A percentile compares a stretch with the other conserved stretches of the same genome.
Conservation (phyloP, 495 filamentous ascomycete species). For the Aspergillus panamensis region DNA sequence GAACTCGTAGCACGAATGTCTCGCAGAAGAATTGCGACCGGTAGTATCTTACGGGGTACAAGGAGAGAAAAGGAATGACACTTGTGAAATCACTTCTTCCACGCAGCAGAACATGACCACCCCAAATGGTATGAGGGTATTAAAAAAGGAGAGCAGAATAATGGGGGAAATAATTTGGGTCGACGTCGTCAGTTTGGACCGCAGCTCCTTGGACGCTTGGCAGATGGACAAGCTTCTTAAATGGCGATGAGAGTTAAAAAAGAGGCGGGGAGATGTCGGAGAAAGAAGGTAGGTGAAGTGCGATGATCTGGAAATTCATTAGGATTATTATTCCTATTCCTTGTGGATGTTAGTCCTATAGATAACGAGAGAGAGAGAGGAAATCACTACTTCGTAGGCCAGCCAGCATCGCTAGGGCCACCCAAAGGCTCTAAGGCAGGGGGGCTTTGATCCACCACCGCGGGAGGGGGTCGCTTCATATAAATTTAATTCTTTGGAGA, state of each 20-base stretch:
- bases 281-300: conserved; percentile 6
- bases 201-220: conserved; percentile 14
- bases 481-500: conserved; percentile 3
- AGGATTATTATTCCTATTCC: conserved; percentile 1
- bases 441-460: conserved; percentile 2
- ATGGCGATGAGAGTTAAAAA: conserved; percentile 5
- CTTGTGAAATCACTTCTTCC: conserved; percentile 10
- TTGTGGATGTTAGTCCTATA: not conserved
- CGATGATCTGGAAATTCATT: not conserved
- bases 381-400: not conserved
- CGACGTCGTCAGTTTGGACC: conserved; percentile 6
- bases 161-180: conserved; percentile 11
- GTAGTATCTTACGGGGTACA: conserved; percentile 5
- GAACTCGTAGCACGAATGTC: conserved; percentile 18
- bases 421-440: not conserved
- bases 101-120: conserved; percentile 20
- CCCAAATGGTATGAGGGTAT: conserved; percentile 10
- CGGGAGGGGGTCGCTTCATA: not conserved
- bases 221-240: conserved; percentile 8
- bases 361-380: conserved; percentile 3
- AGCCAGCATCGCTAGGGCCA: not conserved
- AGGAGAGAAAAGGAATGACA: conserved; percentile 16
- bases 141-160: conserved; percentile 4
- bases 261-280: not conserved
- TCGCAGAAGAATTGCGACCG: conserved; percentile 6